Evolutionary conservation across 306 rosid genomes (phyloP).

Genomic region (Fagus sylvatica): DNA sequence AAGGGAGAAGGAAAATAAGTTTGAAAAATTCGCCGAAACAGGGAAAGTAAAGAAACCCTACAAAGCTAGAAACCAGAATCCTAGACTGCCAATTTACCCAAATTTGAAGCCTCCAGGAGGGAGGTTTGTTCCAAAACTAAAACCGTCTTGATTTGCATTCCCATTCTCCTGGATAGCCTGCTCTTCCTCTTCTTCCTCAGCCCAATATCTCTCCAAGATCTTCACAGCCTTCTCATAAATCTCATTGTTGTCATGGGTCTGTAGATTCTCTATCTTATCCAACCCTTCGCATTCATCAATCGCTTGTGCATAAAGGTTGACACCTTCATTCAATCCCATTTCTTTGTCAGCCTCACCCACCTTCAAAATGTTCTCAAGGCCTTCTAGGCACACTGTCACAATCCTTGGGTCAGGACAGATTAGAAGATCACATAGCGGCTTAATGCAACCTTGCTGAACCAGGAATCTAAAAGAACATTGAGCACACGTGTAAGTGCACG

Average conservation of each 20-base stretch:
- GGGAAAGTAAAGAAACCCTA: constrained; percentile 12
- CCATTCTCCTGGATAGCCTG: constrained; percentile 42
- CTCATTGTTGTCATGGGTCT: constrained; percentile 60
- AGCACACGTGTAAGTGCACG: neutral
- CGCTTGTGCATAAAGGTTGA: constrained; percentile 48
- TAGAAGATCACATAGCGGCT: constrained; percentile 59
- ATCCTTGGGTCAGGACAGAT: constrained; percentile 55
- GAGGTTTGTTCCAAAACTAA: constrained; percentile 44
- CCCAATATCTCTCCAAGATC: constrained; percentile 75
- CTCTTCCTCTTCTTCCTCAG: constrained; percentile 64
- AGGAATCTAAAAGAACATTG: constrained; percentile 40
- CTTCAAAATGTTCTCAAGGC: constrained; percentile 61
- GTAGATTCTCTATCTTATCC: constrained; percentile 60
- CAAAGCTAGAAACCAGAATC: constrained; percentile 17
- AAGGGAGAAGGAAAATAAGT: constrained; percentile 13
- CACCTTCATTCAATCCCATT: constrained; percentile 48
- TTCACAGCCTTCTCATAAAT: constrained; percentile 71
- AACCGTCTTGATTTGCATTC: constrained; percentile 41
- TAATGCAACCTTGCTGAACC: constrained; percentile 58
- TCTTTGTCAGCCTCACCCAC: constrained; percentile 71
- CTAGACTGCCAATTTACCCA: constrained; percentile 26
- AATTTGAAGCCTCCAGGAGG: constrained; percentile 64
- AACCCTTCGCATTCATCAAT: constrained; percentile 60
- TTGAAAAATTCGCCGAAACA: neutral
- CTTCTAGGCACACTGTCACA: constrained; percentile 61